A percentile compares a stretch with the other conserved stretches of the same genome.
Conservation (phyloP, 2,329 filamentous ascomycete genomes). For the Dothidotthia symphoricarpi region DNA sequence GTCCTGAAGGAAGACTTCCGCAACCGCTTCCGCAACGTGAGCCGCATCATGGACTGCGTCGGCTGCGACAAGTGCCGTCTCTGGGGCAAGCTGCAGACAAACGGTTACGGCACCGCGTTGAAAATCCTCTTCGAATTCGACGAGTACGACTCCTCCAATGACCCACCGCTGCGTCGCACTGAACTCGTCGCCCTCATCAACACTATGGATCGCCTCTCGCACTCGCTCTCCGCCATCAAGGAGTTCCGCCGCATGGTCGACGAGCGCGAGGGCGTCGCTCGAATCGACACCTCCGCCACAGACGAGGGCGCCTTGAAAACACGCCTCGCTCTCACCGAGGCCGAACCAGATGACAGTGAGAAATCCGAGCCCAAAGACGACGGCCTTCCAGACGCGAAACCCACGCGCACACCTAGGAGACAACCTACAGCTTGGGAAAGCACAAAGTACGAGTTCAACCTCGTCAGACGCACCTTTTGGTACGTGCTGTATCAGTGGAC, state of each 20-base stretch:
- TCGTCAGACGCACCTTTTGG: constrained; percentile 62
- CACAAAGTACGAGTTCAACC: constrained; percentile 62
- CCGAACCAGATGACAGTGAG: constrained; percentile 13
- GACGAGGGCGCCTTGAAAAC: constrained; percentile 32
- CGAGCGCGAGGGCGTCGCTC: constrained; percentile 35
- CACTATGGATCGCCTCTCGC: constrained; percentile 82
- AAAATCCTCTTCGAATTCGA: constrained; percentile 97
- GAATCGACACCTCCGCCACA: constrained; percentile 11
- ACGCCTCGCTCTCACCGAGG: constrained; percentile 25
- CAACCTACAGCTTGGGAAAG: constrained; percentile 54
- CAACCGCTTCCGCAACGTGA: constrained; percentile 95
- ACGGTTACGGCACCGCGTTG: constrained; percentile 88
- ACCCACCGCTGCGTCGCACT: constrained; percentile 76
- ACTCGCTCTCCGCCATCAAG: constrained; percentile 72
- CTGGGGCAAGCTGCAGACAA: constrained; percentile 96
- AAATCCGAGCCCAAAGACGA: constrained; percentile 31
- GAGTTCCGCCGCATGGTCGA: constrained; percentile 63
- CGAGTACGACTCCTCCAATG: constrained; percentile 59
- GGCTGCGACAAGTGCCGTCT: constrained; percentile 98
- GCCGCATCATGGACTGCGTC: constrained; percentile 95
- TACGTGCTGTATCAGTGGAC: constrained; percentile 71
- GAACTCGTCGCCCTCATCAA: constrained; percentile 95
- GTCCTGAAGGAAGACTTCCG: constrained; percentile 95
- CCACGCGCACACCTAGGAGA: constrained; percentile 31
- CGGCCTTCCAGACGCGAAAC: constrained; percentile 39